phyloP scores from a whole-genome alignment of 306 rosid genomes.

The Medicago lupulina region DNA sequence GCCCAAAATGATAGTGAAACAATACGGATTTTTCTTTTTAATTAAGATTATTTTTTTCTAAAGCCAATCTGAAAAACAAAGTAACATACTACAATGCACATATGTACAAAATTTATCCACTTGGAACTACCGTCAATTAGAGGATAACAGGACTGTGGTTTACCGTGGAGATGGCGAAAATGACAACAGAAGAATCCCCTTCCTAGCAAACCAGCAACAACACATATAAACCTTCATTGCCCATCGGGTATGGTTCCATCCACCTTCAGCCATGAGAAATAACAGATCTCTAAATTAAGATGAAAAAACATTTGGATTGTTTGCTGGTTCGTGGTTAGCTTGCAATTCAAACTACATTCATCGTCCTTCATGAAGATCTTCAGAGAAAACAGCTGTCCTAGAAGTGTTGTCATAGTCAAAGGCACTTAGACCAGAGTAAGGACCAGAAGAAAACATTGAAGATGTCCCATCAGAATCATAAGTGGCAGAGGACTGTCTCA shows the following conservation, averaged over 20 bases:
- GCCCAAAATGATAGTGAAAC: not conserved
- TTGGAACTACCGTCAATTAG: conserved; percentile 43
- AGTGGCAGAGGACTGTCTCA: conserved; percentile 82
- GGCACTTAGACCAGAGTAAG: conserved; percentile 83
- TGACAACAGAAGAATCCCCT: conserved; percentile 27
- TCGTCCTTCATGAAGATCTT: conserved; percentile 98
- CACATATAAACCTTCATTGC: conserved; percentile 36
- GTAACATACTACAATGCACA: conserved; percentile 39
- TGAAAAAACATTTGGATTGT: not conserved
- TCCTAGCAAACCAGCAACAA: conserved; percentile 41
- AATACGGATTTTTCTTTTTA: conserved; percentile 1
- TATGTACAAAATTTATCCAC: conserved; percentile 66
- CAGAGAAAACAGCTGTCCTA: conserved; percentile 85
- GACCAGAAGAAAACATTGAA: conserved; percentile 94
- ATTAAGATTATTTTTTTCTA: conserved; percentile 4
- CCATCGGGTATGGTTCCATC: conserved; percentile 34
- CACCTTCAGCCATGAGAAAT: not conserved
- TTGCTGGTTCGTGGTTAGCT: conserved; percentile 5
- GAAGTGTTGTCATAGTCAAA: conserved; percentile 82
- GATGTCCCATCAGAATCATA: conserved; percentile 93
- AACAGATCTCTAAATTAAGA: not conserved
- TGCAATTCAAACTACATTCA: conserved; percentile 45
- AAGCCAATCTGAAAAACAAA: conserved; percentile 34
- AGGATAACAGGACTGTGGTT: conserved; percentile 9
- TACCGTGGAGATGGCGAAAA: conserved; percentile 17